Conservation (phyloP, 2,329 filamentous ascomycete species). For the Bisporella sp. region DNA sequence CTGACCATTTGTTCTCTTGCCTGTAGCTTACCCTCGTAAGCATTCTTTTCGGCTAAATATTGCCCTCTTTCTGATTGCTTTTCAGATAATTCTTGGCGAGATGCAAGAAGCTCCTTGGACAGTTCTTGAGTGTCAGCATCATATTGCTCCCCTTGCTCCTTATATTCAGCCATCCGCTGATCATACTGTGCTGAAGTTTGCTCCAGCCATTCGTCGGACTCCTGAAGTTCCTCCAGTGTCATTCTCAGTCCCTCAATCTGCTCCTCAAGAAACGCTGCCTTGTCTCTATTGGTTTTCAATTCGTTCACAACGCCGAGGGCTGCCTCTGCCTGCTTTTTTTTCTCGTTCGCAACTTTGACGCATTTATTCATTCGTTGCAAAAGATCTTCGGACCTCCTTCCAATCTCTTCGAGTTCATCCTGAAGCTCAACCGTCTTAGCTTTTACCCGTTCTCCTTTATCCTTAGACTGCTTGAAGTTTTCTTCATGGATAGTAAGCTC, state of each 20-base stretch:
- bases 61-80: constrained; percentile 65
- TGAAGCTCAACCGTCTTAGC: constrained; percentile 59
- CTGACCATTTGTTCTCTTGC: constrained; percentile 68
- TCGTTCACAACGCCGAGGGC: constrained; percentile 70
- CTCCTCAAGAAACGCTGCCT: constrained; percentile 62
- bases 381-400: constrained; percentile 50
- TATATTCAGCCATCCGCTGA: constrained; percentile 60
- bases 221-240: constrained; percentile 69
- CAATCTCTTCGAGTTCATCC: constrained; percentile 56
- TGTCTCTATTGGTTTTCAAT: constrained; percentile 69
- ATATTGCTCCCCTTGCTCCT: constrained; percentile 55
- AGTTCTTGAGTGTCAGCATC: constrained; percentile 60
- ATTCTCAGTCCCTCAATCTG: constrained; percentile 63
- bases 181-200: constrained; percentile 71
- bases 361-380: constrained; percentile 55
- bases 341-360: constrained; percentile 47
- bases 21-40: constrained; percentile 73
- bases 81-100: constrained; percentile 39
- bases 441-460: constrained; percentile 67
- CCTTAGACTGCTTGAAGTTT: constrained; percentile 76
- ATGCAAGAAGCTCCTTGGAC: constrained; percentile 38
- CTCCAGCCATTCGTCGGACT: constrained; percentile 71
- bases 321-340: constrained; percentile 65
- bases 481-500: constrained; percentile 69
- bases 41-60: constrained; percentile 78